Conservation (phyloP, 306 rosid species). For the Castanea sativa region DNA sequence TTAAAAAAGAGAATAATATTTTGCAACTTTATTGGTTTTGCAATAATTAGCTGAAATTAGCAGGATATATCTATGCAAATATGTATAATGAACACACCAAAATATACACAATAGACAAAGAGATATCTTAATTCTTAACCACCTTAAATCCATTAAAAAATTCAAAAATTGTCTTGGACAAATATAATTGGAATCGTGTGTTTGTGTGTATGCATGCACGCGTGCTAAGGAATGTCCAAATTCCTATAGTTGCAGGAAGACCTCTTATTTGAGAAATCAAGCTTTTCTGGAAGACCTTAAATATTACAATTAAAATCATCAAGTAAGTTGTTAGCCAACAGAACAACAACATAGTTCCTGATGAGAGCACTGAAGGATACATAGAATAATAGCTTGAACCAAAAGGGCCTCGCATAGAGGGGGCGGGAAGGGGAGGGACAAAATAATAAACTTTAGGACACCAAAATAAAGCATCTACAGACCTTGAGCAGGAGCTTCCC, state of each 20-base stretch:
- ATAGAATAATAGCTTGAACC: neutral
- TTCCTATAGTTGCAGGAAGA: too few relatives aligned
- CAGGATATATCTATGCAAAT: neutral
- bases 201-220: too few relatives aligned
- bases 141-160: neutral
- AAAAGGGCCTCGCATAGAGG: neutral
- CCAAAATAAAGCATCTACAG: constrained; percentile 1
- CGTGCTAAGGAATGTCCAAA: too few relatives aligned
- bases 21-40: neutral
- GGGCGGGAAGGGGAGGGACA: neutral
- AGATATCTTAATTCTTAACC: neutral
- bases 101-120: neutral
- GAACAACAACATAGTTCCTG: neutral
- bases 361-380: neutral
- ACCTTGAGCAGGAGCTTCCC: constrained; percentile 95
- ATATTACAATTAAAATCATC: neutral
- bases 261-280: neutral
- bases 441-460: neutral
- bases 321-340: neutral
- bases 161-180: neutral
- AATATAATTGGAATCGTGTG: too few relatives aligned
- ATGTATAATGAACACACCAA: neutral
- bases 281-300: too few relatives aligned
- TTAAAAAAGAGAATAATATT: too few relatives aligned
- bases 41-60: neutral